Base-by-base conservation (phyloP, 805 yeast species). In the Lachancea meyersii region DNA sequence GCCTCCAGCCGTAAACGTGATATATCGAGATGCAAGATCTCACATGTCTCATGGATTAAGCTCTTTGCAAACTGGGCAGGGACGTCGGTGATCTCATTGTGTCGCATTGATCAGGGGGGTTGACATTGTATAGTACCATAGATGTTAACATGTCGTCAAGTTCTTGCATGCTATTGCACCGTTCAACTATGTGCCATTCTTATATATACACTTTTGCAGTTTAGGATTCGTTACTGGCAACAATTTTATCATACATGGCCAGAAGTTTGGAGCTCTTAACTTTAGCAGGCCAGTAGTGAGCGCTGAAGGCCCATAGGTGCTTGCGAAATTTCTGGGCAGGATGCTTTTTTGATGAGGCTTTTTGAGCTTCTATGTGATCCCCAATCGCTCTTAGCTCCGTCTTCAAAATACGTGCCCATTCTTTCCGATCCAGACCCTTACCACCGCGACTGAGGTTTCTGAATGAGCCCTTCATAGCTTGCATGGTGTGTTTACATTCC, bases 251-350 rank as follows among this genome's bases (percentile, higher is more conserved):
- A 62, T 86, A 88, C 96, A 88, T 87, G 23, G 76, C 80, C 55
- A 73, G 72, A 48, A 87, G 76, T 65, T 82, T 82, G 30, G 70
- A 63, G 47, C 91, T 81, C 32, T 83, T 77, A n/a, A 81, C 96
- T 48, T 76, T 75, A 3, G 79, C 84, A 2, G 96, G 96, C 96
- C 96, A 87, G 66, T 79, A 87, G 41, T 76, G 73, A 17, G 88
- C 73, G 4, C 93, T 86, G 60, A 82, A 86, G 23, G 84, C 76
- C 96, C 96, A 87, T 46, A 87, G 64, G 54, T 86, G 93, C 57
- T 75, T 80, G 44, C 70, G 68, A 45, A 67, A 52, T 54, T 70
- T 73, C 5, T 63, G 69, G 22, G 67, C 57, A 18, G 67, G 67
- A 13, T 50, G 49, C 3, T 54, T 53, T 2, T 48, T 48, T 1